These are phyloP conservation scores for Pyrenophora seminiperda DNA, from an alignment of 2,329 filamentous ascomycete species.

Conservation along the genomic window DNA sequence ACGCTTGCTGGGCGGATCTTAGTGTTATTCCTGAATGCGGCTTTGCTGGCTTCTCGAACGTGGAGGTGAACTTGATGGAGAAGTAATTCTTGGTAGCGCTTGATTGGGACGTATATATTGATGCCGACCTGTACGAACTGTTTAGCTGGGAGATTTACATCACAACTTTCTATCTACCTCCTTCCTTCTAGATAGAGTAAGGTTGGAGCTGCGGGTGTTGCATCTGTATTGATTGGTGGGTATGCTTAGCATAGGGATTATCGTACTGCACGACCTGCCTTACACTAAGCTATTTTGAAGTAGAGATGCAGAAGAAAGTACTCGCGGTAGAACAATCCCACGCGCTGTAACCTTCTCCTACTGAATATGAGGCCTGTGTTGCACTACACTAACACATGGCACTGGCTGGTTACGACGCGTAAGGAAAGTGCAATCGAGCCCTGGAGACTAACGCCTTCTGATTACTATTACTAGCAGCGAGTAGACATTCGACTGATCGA, in stretches of 20 bases:
- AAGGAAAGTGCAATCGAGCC: background rate
- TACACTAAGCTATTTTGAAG: background rate
- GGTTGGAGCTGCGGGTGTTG: background rate
- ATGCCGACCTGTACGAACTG: slow-evolving; percentile 51
- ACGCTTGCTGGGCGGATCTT: slow-evolving; percentile 98
- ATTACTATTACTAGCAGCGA: background rate
- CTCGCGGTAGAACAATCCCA: background rate
- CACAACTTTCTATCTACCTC: background rate
- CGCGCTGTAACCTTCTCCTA: background rate
- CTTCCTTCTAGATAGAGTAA: background rate
- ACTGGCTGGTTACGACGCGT: background rate
- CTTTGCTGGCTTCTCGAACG: slow-evolving; percentile 86
- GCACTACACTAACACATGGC: background rate
- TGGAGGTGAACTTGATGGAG: slow-evolving; percentile 98
- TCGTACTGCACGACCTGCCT: background rate
- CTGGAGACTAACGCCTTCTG: background rate
- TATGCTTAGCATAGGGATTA: background rate
- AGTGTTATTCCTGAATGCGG: slow-evolving; percentile 73
- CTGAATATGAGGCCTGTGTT: background rate
- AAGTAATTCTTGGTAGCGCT: slow-evolving; percentile 93
- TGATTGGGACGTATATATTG: slow-evolving; percentile 89
- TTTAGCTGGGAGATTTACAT: background rate
- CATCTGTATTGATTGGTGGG: background rate
- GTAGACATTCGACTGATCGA: background rate
- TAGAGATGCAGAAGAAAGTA: background rate